phyloP scores from a whole-genome alignment of 176 grass and related monocot genomes.

The Tillandsia fasciculata region DNA sequence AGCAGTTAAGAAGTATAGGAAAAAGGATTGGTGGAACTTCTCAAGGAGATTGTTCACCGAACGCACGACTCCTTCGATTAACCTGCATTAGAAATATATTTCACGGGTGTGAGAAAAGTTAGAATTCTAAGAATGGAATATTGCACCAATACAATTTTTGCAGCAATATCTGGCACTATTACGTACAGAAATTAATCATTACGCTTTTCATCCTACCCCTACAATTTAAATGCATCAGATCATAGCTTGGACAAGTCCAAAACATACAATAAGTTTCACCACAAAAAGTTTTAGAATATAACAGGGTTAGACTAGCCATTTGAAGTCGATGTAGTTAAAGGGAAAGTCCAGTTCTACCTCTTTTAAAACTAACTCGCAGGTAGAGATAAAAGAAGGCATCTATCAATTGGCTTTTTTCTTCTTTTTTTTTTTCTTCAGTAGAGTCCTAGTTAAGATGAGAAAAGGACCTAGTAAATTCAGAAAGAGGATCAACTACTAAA shows the following conservation, averaged over 20 bases:
- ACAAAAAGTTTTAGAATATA: too few relatives aligned
- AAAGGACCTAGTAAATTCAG: too few relatives aligned
- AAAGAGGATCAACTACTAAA: too few relatives aligned
- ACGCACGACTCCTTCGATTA: slow-evolving; percentile 77
- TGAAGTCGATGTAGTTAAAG: too few relatives aligned
- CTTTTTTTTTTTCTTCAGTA: too few relatives aligned
- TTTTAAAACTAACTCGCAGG: too few relatives aligned
- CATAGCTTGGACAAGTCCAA: neutral
- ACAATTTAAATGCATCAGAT: neutral
- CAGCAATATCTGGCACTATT: neutral
- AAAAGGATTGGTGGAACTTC: slow-evolving; percentile 98
- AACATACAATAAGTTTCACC: neutral
- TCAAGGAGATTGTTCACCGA: slow-evolving; percentile 93
- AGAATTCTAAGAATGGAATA: neutral
- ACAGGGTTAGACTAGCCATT: too few relatives aligned
- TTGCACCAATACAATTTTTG: neutral
- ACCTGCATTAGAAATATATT: slow-evolving; percentile 47
- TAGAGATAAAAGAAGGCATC: too few relatives aligned
- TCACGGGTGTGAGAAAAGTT: neutral
- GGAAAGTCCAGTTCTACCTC: too few relatives aligned
- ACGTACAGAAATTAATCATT: neutral
- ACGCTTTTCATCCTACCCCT: neutral
- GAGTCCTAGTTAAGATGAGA: too few relatives aligned
- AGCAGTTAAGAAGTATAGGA: slow-evolving; percentile 84
- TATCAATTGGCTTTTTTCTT: too few relatives aligned